Conservation (phyloP, 2,329 filamentous ascomycete species). For the Xylaria sp. region DNA sequence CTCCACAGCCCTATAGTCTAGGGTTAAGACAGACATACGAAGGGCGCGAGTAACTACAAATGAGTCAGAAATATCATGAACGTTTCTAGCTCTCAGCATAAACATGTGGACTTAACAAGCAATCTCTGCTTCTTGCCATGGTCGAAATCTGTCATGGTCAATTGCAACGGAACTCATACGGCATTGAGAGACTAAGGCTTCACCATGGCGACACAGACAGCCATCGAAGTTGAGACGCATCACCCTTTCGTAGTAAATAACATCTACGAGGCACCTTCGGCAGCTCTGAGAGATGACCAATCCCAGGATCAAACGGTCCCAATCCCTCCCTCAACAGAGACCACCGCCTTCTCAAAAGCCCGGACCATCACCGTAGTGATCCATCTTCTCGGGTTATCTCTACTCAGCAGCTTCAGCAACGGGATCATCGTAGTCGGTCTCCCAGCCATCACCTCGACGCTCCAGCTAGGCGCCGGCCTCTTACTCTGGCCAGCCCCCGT, state of each 20-base stretch:
- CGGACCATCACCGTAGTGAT: background rate
- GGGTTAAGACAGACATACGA: too few species aligned
- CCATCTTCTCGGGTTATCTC: background rate
- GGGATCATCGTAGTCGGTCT: constrained; percentile 7
- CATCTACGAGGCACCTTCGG: background rate
- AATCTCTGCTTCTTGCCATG: too few species aligned
- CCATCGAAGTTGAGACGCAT: background rate
- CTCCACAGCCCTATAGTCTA: too few species aligned
- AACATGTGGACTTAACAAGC: too few species aligned
- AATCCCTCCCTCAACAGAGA: background rate
- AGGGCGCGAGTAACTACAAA: too few species aligned
- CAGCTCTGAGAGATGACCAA: background rate
- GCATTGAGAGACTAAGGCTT: too few species aligned
- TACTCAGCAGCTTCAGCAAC: constrained; percentile 7
- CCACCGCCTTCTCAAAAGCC: background rate
- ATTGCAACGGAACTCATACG: too few species aligned
- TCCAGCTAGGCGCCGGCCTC: background rate
- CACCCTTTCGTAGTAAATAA: background rate
- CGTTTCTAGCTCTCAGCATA: too few species aligned
- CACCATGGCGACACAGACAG: background rate
- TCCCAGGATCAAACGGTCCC: background rate
- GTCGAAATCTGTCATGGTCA: too few species aligned
- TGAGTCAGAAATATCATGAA: too few species aligned
- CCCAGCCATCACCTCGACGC: background rate
- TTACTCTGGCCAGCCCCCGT: constrained; percentile 9